A percentile compares a stretch with the other conserved stretches of the same genome.
phyloP scores from a whole-genome alignment of 306 rosid genomes.

The Vigna nakashimae region DNA sequence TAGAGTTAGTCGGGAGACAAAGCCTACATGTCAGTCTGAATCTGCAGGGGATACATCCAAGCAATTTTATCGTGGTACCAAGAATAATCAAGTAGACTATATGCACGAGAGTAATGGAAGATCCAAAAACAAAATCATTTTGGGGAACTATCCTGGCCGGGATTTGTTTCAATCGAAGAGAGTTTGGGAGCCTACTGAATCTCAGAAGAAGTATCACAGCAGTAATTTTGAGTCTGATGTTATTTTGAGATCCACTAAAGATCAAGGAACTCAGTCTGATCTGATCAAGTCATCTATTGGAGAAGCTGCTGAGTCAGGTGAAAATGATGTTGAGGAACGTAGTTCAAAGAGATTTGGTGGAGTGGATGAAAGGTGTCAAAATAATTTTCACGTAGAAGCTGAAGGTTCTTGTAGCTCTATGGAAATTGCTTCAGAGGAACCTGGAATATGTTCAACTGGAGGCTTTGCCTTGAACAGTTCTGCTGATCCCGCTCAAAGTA shows the following conservation, averaged over 20 bases:
- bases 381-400: slow-evolving; percentile 48
- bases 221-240: slow-evolving; percentile 82
- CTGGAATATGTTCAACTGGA: slow-evolving; percentile 41
- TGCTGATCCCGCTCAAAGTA: slow-evolving; percentile 55
- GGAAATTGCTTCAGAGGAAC: slow-evolving; percentile 56
- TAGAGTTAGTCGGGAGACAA: slow-evolving; percentile 66
- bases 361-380: slow-evolving; percentile 56
- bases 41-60: slow-evolving; percentile 67
- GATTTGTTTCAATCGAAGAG: slow-evolving; percentile 76
- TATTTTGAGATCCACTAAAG: slow-evolving; percentile 58
- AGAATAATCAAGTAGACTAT: slow-evolving; percentile 65
- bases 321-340: slow-evolving; percentile 54
- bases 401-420: slow-evolving; percentile 56
- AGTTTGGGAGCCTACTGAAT: slow-evolving; percentile 93
- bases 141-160: slow-evolving; percentile 61
- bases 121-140: slow-evolving; percentile 66
- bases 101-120: slow-evolving; percentile 73
- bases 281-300: slow-evolving; percentile 57
- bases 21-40: slow-evolving; percentile 63
- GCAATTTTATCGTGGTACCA: slow-evolving; percentile 68
- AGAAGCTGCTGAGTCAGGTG: slow-evolving; percentile 51
- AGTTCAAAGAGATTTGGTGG: slow-evolving; percentile 61
- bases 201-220: slow-evolving; percentile 73
- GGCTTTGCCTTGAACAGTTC: slow-evolving; percentile 48
- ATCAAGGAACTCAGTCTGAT: slow-evolving; percentile 55